Evolutionary conservation across 2,329 filamentous ascomycete genomes (phyloP), one percentile per base, ranked within the genome.

Genomic region (Uncinocarpus reesii): DNA sequence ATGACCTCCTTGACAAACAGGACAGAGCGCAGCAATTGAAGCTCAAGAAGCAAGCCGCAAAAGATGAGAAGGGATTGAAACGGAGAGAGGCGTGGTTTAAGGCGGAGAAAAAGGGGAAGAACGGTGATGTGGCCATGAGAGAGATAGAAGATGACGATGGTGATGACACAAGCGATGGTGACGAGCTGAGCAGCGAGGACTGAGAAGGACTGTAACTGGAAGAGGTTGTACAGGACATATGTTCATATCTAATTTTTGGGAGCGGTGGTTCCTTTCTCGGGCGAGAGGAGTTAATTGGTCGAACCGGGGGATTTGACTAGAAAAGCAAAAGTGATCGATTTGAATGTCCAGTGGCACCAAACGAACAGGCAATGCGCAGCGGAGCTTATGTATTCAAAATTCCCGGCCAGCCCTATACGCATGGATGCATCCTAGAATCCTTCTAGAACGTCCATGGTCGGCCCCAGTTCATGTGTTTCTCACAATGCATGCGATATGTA

Each of bases 81-180:
- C 63, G 61, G 46, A 60, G 68, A 48, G 60, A 71, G 55, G 66
- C 66, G 18, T 72, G 68, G 63, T 67, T 71, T 53, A 62, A 65
- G 18, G 68, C 66, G 3, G 68, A 71, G 52, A 71, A 66, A 52
- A 65, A 62, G 49, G 68, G 68, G 21, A 58, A 58, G 48, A 69
- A 68, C 54, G 66, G 66, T 1, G 66, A 70, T 56, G 56, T 56
- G 4, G 58, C 57, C n/a, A 55, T 71, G 38, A 61, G 62, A 32
- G 58, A 61, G 49, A 65, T 69, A 61, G 66, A 68, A 40, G 52
- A 58, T 26, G 64, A 64, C 32, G 63, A 66, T 37, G 56, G 52
- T 7, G 55, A 50, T 29, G 49, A 24, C 62, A 61, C n/a, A 29
- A 44, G 26, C 64, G 64, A 42, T 62, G 62, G 35, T 5, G 63